Base-by-base conservation (phyloP, 2,329 filamentous ascomycete genomes). In the Stagonosporopsis vannaccii region DNA sequence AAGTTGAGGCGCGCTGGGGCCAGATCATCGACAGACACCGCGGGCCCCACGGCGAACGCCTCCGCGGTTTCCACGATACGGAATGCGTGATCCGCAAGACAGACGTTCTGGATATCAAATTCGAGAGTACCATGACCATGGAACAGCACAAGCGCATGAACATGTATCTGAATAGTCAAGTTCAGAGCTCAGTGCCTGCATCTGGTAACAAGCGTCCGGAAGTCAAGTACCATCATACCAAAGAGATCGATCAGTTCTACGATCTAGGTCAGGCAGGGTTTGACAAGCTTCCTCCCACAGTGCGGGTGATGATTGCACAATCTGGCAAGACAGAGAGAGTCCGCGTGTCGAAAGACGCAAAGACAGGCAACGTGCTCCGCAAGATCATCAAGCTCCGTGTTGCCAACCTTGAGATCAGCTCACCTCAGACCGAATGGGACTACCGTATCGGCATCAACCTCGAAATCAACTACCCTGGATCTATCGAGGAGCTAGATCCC, bases 1-100 rank as follows among this genome's bases (percentile, higher is more conserved):
- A 99, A 76, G 90, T 99, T 51, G 95, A 99, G 78, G 95, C 92
- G 9, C 98, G 98, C 75, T 81, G 98, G 43, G 95, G 95, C 17
- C 89, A 87, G 23, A 82, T 98, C 13, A 87, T 86, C 70, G 85
- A 88, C 58, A 90, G 86, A 6, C 85, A 89, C 53, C 82, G 87
- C 5, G 35, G 41, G 33, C 15, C 35, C 42, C 84, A 91, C n/a
- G 79, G 93, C 23, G 40, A 51, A 20, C 79, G 84, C 9, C 77
- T 93, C 9, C 85, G 86, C 6, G 82, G 95, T 4, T 75, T 83
- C 20, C 88, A 90, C 0, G 90, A 95, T 72, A 89, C 86, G 43
- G 80, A 76, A 47, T 71, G 68, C 41, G 66, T 75, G 23, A 44
- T 76, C 12, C 63, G 67, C 22, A 65, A 63, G 41, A 62, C 53